These are phyloP conservation scores for Lupinus albus DNA, from an alignment of 306 rosid species.

Conservation along the genomic window DNA sequence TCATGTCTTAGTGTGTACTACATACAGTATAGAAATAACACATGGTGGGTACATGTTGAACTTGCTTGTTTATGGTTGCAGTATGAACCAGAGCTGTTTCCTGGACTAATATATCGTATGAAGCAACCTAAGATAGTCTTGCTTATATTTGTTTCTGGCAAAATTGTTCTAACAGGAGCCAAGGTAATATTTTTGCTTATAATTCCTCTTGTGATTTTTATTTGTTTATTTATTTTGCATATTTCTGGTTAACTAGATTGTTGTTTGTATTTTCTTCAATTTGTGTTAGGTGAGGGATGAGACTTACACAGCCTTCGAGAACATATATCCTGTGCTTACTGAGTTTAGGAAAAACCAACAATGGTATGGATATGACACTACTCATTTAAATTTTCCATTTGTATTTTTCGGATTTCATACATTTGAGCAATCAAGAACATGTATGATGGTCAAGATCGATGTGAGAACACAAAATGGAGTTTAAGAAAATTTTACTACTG, in stretches of 20 bases:
- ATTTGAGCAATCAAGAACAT: too few species aligned
- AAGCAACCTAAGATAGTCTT: constrained; percentile 96
- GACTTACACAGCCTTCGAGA: constrained; percentile 92
- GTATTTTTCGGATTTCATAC: too few species aligned
- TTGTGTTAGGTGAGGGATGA: constrained; percentile 77
- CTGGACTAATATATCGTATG: constrained; percentile 94
- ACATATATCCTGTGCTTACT: constrained; percentile 89
- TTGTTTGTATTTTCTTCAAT: constrained; percentile 5
- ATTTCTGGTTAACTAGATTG: not conserved
- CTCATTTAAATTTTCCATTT: too few species aligned
- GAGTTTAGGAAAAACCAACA: constrained; percentile 85
- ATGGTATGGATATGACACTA: too few species aligned
- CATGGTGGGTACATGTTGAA: constrained; percentile 29
- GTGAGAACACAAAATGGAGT: too few species aligned
- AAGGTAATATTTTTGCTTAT: constrained; percentile 58
- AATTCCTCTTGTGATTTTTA: not conserved
- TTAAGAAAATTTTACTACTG: too few species aligned
- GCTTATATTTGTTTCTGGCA: constrained; percentile 91
- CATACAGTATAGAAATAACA: constrained; percentile 12
- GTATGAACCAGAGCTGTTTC: constrained; percentile 99
- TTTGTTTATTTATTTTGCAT: too few species aligned
- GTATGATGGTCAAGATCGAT: too few species aligned
- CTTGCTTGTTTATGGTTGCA: constrained; percentile 36
- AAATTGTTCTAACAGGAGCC: constrained; percentile 95
- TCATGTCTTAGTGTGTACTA: not conserved